Conservation (phyloP, 108 stramenopile species). For the Pseudonitzschia pungens region DNA sequence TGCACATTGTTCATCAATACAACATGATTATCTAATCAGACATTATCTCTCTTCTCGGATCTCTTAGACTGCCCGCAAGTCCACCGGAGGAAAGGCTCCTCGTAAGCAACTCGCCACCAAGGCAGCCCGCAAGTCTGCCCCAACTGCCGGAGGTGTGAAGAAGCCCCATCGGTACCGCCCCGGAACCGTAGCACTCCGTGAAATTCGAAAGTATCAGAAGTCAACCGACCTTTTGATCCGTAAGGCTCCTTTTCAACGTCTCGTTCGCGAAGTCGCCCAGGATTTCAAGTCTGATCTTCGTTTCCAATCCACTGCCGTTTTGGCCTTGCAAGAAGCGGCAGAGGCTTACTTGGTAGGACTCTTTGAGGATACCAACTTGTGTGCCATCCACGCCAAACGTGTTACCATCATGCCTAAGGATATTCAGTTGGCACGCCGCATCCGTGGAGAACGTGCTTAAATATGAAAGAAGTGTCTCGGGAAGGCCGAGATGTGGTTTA, state of each 20-base stretch:
- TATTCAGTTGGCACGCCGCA: constrained; percentile 85
- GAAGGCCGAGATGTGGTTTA: constrained; percentile 2
- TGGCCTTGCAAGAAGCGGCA: constrained; percentile 92
- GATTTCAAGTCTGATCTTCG: constrained; percentile 81
- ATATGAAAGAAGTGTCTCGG: constrained; percentile 4
- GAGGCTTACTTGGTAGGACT: constrained; percentile 93
- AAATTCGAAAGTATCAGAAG: constrained; percentile 94
- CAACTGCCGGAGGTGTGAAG: constrained; percentile 88
- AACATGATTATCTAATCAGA: neutral
- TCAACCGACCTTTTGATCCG: constrained; percentile 91
- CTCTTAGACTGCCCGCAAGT: constrained; percentile 95
- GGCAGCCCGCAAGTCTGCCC: constrained; percentile 86
- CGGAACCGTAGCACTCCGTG: constrained; percentile 81
- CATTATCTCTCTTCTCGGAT: neutral
- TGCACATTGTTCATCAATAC: neutral
- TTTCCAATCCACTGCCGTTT: constrained; percentile 88
- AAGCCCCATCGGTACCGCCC: constrained; percentile 85
- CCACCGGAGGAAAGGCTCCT: constrained; percentile 97
- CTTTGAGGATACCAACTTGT: constrained; percentile 95
- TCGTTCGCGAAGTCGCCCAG: constrained; percentile 87
- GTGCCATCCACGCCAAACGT: constrained; percentile 96
- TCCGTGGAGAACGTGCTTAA: constrained; percentile 84
- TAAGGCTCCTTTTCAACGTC: constrained; percentile 91
- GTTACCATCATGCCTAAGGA: constrained; percentile 98
- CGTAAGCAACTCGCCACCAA: constrained; percentile 74